Evolutionary conservation across 345 rosid species (phyloP).

Genomic region (Eucalyptus erythrocorys): DNA sequence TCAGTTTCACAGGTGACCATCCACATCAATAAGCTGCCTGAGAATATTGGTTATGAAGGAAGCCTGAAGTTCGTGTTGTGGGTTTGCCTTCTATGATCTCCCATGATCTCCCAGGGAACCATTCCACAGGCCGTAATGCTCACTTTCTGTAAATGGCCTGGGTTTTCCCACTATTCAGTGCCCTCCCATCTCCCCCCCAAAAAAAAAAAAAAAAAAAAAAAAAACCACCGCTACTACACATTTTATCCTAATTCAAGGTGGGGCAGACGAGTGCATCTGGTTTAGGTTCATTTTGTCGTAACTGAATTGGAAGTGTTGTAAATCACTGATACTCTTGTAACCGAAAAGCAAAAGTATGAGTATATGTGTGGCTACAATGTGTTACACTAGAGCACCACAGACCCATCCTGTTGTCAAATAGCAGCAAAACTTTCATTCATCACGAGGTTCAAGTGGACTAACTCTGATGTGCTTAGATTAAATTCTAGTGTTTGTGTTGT

Average conservation of each 20-base stretch:
- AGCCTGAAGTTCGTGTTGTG: neutral
- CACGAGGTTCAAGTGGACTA: neutral
- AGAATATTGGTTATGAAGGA: neutral
- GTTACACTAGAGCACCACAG: neutral
- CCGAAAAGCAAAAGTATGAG: neutral
- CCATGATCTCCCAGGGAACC: neutral
- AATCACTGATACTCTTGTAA: neutral
- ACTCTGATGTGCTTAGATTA: neutral
- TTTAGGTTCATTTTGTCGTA: neutral
- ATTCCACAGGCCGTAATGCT: neutral
- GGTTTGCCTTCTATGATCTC: neutral
- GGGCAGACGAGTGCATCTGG: neutral
- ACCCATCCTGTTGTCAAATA: neutral
- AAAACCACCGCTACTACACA: neutral
- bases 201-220: too few species aligned
- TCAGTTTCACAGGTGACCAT: neutral
- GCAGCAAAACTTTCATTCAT: neutral
- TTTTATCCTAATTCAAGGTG: neutral
- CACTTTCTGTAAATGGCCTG: neutral
- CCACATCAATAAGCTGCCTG: neutral
- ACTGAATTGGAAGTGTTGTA: neutral
- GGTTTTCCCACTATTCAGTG: neutral
- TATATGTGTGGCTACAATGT: neutral
- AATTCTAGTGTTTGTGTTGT: neutral
- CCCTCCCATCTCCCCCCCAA: neutral